Percentiles rank a stretch among this genome's conserved stretches.
Evolutionary conservation across 495 filamentous ascomycete species (phyloP).

Genomic region (Annulohypoxylon stygium): DNA sequence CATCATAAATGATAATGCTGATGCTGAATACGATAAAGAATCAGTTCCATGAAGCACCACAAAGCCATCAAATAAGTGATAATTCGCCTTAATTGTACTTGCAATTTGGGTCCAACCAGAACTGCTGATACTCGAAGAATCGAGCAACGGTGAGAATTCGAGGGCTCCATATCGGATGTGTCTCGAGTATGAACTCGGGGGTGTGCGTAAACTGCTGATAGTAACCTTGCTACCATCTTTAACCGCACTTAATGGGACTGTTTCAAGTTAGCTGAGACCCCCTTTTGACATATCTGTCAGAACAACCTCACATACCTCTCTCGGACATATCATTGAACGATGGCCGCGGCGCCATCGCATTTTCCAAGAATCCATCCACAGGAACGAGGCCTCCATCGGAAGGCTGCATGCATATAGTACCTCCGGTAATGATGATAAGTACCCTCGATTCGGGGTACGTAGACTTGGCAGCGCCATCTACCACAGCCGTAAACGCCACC

Average conservation of each 20-base stretch:
- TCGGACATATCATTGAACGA: constrained; percentile 89
- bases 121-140: constrained; percentile 88
- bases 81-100: constrained; percentile 76
- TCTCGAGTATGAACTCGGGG: constrained; percentile 81
- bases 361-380: constrained; percentile 84
- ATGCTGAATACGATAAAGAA: constrained; percentile 90
- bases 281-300: neutral
- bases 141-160: constrained; percentile 88
- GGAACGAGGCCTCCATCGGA: constrained; percentile 75
- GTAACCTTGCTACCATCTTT: constrained; percentile 56
- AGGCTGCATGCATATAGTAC: constrained; percentile 94
- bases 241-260: constrained; percentile 54
- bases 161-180: constrained; percentile 87
- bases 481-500: constrained; percentile 33
- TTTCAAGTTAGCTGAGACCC: constrained; percentile 23
- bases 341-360: constrained; percentile 83
- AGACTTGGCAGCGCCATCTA: constrained; percentile 44
- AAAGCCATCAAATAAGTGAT: constrained; percentile 92
- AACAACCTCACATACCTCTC: constrained; percentile 55
- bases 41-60: constrained; percentile 98
- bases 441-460: constrained; percentile 79
- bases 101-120: constrained; percentile 93
- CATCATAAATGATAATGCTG: constrained; percentile 95
- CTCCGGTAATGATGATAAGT: constrained; percentile 92
- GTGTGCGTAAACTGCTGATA: constrained; percentile 77